Percentiles rank a stretch among this genome's conserved stretches.
These are phyloP conservation scores for Brassica nigra DNA, from an alignment of 345 rosid genomes.

Conservation along the genomic window DNA sequence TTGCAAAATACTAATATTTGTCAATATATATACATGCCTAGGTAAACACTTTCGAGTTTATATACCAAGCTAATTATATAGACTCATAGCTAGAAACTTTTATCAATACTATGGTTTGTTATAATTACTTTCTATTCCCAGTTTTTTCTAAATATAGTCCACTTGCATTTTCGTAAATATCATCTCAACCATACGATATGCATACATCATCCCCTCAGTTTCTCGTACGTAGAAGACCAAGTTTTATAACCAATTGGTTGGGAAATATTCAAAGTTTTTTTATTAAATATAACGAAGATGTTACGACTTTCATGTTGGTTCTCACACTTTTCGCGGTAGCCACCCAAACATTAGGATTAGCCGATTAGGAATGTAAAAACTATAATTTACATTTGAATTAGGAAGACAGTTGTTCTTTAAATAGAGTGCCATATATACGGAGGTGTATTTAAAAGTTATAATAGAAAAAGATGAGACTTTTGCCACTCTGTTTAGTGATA, in stretches of 20 bases:
- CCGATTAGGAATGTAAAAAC: constrained; percentile 8
- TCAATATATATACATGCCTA: background rate
- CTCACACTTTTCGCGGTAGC: constrained; percentile 9
- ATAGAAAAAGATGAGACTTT: constrained; percentile 32
- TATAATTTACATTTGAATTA: background rate
- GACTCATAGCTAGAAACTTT: background rate
- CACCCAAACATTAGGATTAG: constrained; percentile 3
- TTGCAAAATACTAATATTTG: background rate
- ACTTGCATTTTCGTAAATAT: constrained; percentile 20
- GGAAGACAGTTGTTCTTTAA: constrained; percentile 19
- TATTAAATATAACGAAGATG: background rate
- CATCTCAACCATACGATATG: background rate
- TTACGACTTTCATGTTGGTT: constrained; percentile 19
- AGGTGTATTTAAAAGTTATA: background rate
- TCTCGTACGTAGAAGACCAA: constrained; percentile 11
- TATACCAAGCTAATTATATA: background rate
- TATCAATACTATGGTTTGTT: background rate
- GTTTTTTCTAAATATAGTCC: background rate
- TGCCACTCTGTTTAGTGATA: constrained; percentile 21
- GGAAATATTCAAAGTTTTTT: constrained; percentile 4
- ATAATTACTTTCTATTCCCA: background rate
- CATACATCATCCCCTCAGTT: background rate
- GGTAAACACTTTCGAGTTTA: background rate
- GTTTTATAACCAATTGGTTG: constrained; percentile 9
- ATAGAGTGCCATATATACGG: constrained; percentile 24